phyloP scores from a whole-genome alignment of 2,329 filamentous ascomycete species.

The Trichophyton verrucosum region DNA sequence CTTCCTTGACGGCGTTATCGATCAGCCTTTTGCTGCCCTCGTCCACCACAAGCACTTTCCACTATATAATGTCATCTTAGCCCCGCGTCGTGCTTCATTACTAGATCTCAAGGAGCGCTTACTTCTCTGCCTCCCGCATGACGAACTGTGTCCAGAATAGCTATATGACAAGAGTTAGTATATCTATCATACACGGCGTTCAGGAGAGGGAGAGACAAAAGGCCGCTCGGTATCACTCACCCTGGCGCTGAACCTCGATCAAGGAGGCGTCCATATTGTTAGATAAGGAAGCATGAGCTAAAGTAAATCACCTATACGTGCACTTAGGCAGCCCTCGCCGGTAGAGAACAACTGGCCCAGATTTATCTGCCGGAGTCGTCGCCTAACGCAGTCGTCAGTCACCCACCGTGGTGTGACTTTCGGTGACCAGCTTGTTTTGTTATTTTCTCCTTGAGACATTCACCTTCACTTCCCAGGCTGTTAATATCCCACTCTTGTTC shows the following conservation, averaged over 20 bases:
- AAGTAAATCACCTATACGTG: slow-evolving; percentile 8
- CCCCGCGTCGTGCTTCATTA: not conserved
- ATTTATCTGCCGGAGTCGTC: not conserved
- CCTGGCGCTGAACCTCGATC: slow-evolving; percentile 69
- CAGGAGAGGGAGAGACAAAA: not conserved
- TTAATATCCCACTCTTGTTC: not conserved
- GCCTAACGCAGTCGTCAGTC: not conserved
- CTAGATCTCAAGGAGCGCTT: slow-evolving; percentile 19
- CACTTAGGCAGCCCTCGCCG: not conserved
- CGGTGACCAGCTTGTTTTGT: not conserved
- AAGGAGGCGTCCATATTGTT: slow-evolving; percentile 67
- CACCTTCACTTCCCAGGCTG: not conserved
- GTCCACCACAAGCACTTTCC: slow-evolving; percentile 93
- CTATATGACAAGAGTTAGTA: slow-evolving; percentile 29
- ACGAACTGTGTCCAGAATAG: slow-evolving; percentile 62
- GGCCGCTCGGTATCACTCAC: slow-evolving; percentile 37
- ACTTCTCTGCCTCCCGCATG: slow-evolving; percentile 72
- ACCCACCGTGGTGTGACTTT: too few relatives aligned
- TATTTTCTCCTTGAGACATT: not conserved
- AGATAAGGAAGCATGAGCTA: slow-evolving; percentile 1
- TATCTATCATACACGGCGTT: not conserved
- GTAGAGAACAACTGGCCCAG: not conserved
- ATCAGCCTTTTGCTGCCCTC: slow-evolving; percentile 71
- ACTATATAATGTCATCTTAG: slow-evolving; percentile 42
- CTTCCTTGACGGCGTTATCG: slow-evolving; percentile 82